Evolutionary conservation across 106 monocot genomes (phyloP).

Genomic region (Dendrobium chrysotoxum): DNA sequence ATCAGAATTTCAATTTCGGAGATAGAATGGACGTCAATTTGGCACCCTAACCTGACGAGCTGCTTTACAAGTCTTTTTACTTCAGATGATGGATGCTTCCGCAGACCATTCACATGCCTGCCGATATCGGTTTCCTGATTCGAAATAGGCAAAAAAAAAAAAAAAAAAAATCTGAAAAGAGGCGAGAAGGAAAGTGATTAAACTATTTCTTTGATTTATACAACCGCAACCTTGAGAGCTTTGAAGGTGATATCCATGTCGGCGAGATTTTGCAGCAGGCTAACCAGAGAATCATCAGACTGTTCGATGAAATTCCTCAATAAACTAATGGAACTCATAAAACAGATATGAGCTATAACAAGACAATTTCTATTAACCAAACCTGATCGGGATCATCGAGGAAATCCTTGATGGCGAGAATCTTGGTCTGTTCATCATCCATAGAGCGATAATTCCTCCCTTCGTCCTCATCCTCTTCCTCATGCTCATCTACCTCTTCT

Average conservation of each 20-base stretch:
- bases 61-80: conserved; percentile 45
- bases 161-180: neutral
- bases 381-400: conserved; percentile 67
- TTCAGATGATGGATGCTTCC: conserved; percentile 54
- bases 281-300: conserved; percentile 42
- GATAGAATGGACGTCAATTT: neutral
- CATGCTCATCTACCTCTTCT: neutral
- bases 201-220: neutral
- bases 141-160: conserved; percentile 7
- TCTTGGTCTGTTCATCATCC: conserved; percentile 36
- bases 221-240: conserved; percentile 38
- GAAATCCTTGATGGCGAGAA: conserved; percentile 48
- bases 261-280: conserved; percentile 43
- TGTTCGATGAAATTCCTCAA: conserved; percentile 2
- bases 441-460: conserved; percentile 3
- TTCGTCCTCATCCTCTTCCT: conserved; percentile 16
- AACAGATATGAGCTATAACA: neutral
- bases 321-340: neutral
- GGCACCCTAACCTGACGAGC: conserved; percentile 36
- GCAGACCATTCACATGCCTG: conserved; percentile 43
- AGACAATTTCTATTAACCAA: neutral
- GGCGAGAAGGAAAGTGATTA: neutral
- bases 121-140: conserved; percentile 58
- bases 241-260: conserved; percentile 73
- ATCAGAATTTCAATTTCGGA: neutral